Percentiles rank a stretch among this genome's conserved stretches.
Conservation (phyloP, 208 protist genomes). For the Trypanosoma cruzi region DNA sequence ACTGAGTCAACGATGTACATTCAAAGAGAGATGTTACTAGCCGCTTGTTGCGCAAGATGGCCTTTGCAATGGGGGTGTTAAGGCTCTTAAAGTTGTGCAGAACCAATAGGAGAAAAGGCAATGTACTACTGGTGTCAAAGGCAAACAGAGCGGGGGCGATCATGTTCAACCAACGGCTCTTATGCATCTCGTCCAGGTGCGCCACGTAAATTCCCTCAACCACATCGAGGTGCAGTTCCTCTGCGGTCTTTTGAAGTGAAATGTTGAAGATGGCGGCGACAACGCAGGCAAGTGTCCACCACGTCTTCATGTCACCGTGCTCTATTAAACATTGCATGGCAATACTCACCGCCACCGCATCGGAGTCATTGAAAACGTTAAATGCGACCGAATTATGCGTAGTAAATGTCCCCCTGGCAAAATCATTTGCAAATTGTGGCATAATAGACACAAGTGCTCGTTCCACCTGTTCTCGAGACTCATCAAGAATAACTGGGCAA, state of each 20-base stretch:
- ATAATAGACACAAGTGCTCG: constrained; percentile 30
- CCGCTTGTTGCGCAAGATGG: constrained; percentile 53
- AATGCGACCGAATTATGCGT: not conserved
- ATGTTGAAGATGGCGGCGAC: not conserved
- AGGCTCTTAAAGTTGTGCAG: constrained; percentile 28
- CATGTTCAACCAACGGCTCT: constrained; percentile 17
- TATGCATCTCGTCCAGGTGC: constrained; percentile 21
- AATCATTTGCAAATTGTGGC: not conserved
- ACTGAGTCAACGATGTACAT: not conserved
- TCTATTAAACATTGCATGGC: constrained; percentile 26
- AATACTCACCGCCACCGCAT: constrained; percentile 7
- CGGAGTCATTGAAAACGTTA: constrained; percentile 1
- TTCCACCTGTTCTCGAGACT: constrained; percentile 46
- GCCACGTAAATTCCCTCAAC: constrained; percentile 19
- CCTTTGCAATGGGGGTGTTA: constrained; percentile 17
- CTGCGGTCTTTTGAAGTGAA: constrained; percentile 13
- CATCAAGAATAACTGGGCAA: constrained; percentile 35
- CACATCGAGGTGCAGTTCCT: constrained; percentile 30
- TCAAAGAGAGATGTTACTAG: constrained; percentile 46
- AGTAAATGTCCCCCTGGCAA: not conserved
- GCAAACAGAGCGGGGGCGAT: constrained; percentile 51
- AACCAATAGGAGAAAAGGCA: constrained; percentile 45
- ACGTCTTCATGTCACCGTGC: constrained; percentile 22
- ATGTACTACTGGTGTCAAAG: constrained; percentile 37
- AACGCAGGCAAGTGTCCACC: constrained; percentile 25